A percentile compares a stretch with the other conserved stretches of the same genome.
These are phyloP conservation scores for Penicillium sp. DNA, from an alignment of 2,329 filamentous ascomycete species.

Conservation along the genomic window DNA sequence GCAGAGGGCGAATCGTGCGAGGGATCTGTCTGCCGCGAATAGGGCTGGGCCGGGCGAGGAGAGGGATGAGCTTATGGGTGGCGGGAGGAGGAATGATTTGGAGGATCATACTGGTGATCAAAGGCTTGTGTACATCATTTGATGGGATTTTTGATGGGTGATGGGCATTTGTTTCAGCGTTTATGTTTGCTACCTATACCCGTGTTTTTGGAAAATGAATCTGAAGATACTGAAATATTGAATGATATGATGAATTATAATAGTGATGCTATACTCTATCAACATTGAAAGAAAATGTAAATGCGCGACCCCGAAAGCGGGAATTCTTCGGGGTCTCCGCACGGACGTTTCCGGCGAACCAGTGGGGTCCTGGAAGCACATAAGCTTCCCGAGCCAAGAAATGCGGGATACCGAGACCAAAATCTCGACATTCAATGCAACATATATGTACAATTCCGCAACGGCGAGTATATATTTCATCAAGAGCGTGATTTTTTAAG, in stretches of 20 bases:
- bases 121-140: constrained; percentile 30
- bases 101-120: constrained; percentile 20
- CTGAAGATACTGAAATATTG: no score
- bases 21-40: constrained; percentile 8
- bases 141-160: background rate
- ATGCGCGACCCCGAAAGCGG: background rate
- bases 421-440: background rate
- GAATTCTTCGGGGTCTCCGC: background rate
- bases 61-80: constrained; percentile 31
- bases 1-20: constrained; percentile 47
- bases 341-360: background rate
- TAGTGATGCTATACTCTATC: no score
- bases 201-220: background rate
- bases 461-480: background rate
- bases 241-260: no score
- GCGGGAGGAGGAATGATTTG: constrained; percentile 18
- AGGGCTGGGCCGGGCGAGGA: constrained; percentile 24
- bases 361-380: background rate
- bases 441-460: background rate
- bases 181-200: background rate
- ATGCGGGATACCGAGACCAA: background rate
- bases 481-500: background rate
- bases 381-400: background rate
- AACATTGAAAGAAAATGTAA: no score
- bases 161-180: background rate